Percentiles rank a stretch among this genome's conserved stretches.
Conservation (phyloP, 1,139 yeast genomes). For the Meyerozyma elateridarum region DNA sequence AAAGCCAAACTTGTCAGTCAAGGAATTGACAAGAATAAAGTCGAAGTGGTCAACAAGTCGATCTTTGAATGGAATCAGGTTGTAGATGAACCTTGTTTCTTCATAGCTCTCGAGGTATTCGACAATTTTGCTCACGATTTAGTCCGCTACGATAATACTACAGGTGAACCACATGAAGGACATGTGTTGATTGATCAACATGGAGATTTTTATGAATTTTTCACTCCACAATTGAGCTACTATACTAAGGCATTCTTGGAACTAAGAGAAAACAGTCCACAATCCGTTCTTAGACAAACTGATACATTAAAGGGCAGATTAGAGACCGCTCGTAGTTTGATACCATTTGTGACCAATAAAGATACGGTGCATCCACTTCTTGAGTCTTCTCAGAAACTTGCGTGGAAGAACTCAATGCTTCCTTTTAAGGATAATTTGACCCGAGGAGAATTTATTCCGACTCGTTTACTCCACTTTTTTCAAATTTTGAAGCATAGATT, state of each 20-base stretch:
- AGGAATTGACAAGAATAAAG: conserved; percentile 44
- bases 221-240: conserved; percentile 61
- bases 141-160: conserved; percentile 64
- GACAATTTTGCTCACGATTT: conserved; percentile 85
- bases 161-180: conserved; percentile 72
- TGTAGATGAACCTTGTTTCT: conserved; percentile 69
- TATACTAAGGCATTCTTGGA: conserved; percentile 53
- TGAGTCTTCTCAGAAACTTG: conserved; percentile 30
- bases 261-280: conserved; percentile 46
- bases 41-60: conserved; percentile 66
- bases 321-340: conserved; percentile 23
- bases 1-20: conserved; percentile 29
- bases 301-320: conserved; percentile 18
- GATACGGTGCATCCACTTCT: conserved; percentile 38
- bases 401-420: conserved; percentile 26
- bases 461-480: conserved; percentile 64
- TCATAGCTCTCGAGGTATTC: conserved; percentile 78
- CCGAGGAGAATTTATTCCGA: conserved; percentile 78
- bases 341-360: conserved; percentile 29
- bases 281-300: conserved; percentile 27
- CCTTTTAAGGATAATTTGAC: conserved; percentile 70
- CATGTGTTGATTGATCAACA: conserved; percentile 68
- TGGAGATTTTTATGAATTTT: conserved; percentile 77
- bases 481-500: conserved; percentile 59
- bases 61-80: conserved; percentile 68